phyloP scores from a whole-genome alignment of 768 basidiomycete species.

The Termitomyces sp. region DNA sequence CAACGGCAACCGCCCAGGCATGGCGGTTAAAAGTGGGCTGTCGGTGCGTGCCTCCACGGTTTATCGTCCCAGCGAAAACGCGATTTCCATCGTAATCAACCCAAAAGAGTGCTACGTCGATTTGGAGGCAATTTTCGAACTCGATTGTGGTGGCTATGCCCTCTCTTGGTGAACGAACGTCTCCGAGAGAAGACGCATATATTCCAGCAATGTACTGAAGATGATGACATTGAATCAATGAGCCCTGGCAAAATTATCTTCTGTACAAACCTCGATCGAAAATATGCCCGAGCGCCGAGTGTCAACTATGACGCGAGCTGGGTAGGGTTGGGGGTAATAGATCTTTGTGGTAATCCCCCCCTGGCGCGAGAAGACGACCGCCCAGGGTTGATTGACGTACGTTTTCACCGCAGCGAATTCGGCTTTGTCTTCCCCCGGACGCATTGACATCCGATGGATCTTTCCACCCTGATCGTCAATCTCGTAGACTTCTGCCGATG shows the following conservation, averaged over 20 bases:
- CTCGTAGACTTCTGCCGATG: background rate
- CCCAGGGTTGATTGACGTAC: slow-evolving; percentile 8
- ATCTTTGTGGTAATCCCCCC: background rate
- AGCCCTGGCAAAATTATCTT: background rate
- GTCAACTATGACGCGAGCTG: background rate
- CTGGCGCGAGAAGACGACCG: background rate
- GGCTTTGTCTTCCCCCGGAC: too few species aligned
- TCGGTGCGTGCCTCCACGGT: background rate
- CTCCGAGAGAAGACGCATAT: background rate
- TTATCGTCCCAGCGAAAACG: background rate
- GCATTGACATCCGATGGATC: too few species aligned
- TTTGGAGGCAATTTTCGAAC: slow-evolving; percentile 11
- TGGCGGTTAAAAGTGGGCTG: slow-evolving; percentile 9
- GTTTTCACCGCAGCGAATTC: background rate
- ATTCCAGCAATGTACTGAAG: background rate
- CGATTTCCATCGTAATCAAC: background rate
- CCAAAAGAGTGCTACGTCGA: slow-evolving; percentile 5
- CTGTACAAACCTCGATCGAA: background rate
- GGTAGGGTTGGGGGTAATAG: background rate
- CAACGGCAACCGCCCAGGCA: slow-evolving; percentile 2
- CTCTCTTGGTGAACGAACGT: background rate
- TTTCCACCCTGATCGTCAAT: background rate
- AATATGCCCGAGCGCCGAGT: background rate
- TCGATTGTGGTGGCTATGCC: slow-evolving; percentile 5
- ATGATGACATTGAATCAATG: background rate